Conservation (phyloP, 306 rosid genomes). For the Fagus crenata region DNA sequence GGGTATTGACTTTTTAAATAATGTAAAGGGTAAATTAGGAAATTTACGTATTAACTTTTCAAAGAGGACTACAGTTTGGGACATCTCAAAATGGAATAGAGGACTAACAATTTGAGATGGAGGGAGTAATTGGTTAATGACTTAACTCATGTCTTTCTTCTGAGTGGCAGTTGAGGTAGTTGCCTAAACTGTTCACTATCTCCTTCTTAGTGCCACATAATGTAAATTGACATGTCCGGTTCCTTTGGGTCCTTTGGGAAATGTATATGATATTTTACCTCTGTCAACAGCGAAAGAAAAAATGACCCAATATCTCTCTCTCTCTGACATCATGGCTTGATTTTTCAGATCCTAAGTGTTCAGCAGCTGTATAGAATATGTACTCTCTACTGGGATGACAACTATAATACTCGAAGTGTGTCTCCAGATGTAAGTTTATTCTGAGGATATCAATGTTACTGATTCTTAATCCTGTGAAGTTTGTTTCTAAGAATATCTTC, state of each 20-base stretch:
- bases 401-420: slow-evolving; percentile 94
- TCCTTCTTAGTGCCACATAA: not conserved
- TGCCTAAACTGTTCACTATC: too few species aligned
- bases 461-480: not conserved
- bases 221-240: not conserved
- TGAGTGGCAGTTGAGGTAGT: too few species aligned
- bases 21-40: too few species aligned
- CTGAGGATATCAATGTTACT: not conserved
- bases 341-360: slow-evolving; percentile 86
- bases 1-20: too few species aligned
- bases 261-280: not conserved
- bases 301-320: not conserved
- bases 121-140: too few species aligned
- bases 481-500: not conserved
- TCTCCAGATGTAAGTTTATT: slow-evolving; percentile 72
- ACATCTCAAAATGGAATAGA: too few species aligned
- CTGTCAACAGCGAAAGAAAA: not conserved
- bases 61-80: too few species aligned
- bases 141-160: too few species aligned
- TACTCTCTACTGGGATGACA: slow-evolving; percentile 95
- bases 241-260: not conserved
- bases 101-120: too few species aligned
- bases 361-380: slow-evolving; percentile 99
- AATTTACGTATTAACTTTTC: too few species aligned
- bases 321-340: slow-evolving; percentile 25